These are phyloP conservation scores for Heteromeles arbutifolia DNA, from an alignment of 306 rosid species.

Conservation along the genomic window DNA sequence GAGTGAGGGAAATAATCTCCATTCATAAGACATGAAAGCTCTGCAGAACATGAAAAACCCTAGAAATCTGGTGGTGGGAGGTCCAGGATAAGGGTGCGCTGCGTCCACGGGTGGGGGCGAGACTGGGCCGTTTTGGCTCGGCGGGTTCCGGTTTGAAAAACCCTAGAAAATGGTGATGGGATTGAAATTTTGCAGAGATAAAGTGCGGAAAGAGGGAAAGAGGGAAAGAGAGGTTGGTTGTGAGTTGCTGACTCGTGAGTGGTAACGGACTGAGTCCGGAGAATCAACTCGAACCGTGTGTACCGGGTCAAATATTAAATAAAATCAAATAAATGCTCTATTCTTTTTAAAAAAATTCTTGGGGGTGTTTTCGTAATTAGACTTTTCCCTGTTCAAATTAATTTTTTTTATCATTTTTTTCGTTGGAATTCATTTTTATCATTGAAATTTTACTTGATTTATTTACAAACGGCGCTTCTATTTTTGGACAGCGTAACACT, in stretches of 20 bases:
- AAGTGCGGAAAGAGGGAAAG: background rate
- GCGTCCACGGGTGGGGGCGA: background rate
- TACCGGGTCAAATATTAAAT: background rate
- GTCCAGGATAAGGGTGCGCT: background rate
- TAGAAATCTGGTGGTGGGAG: conserved; percentile 16
- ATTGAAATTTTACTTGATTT: too few species aligned
- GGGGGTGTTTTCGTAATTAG: too few species aligned
- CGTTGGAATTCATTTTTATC: too few species aligned
- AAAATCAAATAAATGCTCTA: too few species aligned
- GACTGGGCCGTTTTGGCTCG: background rate
- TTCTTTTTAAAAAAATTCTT: too few species aligned
- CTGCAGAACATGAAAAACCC: conserved; percentile 58
- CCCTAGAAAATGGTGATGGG: background rate
- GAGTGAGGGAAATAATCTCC: conserved; percentile 56
- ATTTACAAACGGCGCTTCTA: too few species aligned
- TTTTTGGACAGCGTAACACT: too few species aligned
- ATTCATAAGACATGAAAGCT: conserved; percentile 90
- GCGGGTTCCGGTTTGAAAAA: background rate
- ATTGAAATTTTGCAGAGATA: background rate
- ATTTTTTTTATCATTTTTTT: too few species aligned
- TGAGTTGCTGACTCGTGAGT: background rate
- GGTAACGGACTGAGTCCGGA: background rate
- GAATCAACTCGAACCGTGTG: background rate
- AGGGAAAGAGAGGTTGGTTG: background rate
- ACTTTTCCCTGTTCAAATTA: too few species aligned